Evolutionary conservation across 257 asterid species (phyloP).

Genomic region (Solanum chmielewskii): DNA sequence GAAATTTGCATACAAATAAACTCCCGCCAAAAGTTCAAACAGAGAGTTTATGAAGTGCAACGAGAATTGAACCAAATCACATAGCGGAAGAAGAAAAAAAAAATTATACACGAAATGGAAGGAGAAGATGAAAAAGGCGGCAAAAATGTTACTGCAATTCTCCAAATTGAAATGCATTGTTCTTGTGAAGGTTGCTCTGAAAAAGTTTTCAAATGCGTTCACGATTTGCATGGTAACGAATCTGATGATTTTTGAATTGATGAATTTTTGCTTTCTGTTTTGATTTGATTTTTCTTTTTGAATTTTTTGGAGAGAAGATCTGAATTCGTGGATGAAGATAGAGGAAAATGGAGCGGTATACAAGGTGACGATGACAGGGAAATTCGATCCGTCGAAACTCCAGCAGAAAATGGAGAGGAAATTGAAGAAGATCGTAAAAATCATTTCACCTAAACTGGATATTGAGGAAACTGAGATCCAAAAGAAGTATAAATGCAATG

Average conservation of each 20-base stretch:
- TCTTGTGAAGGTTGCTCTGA: background rate
- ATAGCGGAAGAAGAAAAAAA: background rate
- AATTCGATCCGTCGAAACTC: conserved; percentile 54
- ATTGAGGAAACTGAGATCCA: background rate
- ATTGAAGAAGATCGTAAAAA: conserved; percentile 39
- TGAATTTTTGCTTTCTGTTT: background rate
- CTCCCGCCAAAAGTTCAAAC: background rate
- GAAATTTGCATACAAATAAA: background rate
- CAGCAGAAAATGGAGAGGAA: conserved; percentile 42
- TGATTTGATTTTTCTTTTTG: background rate
- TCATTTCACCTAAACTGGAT: conserved; percentile 39
- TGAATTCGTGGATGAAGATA: background rate
- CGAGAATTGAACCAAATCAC: background rate
- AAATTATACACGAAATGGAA: background rate
- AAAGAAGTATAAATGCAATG: conserved; percentile 28
- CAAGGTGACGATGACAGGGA: conserved; percentile 50
- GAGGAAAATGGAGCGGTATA: conserved; percentile 17
- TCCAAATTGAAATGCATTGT: background rate
- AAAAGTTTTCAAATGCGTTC: background rate
- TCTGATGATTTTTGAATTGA: background rate
- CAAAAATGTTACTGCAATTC: background rate
- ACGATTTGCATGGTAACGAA: background rate
- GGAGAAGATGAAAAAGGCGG: background rate
- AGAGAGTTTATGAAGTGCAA: background rate
- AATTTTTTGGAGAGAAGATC: background rate